Base-by-base conservation (phyloP, 2,329 filamentous ascomycete species). In the Venturia nashicola region DNA sequence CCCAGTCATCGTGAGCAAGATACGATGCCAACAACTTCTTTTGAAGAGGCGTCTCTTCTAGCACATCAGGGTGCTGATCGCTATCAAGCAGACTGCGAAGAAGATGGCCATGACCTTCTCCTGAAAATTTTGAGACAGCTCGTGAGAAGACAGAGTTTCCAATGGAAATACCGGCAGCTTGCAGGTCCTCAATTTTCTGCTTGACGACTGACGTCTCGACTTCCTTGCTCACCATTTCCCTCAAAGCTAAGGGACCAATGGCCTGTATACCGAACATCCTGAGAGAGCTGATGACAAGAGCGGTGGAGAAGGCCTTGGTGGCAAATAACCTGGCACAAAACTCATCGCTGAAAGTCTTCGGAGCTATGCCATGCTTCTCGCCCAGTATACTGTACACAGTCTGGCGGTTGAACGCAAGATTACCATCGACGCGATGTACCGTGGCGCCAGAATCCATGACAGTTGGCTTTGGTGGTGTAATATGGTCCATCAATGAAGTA, bases 291-390 rank as follows among this genome's bases (percentile, higher is more conserved):
- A 95, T 84, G 34, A 90, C 84, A 67, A 87, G 83, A 64, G 92
- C 85, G 11, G 91, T 78, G 0, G 86, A 83, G 27, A 94, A 81
- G 73, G 89, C 88, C 65, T 80, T 86, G 1, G 86, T 88, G 11
- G 91, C 91, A 72, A 96, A 92, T 77, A 91, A 85, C 67, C 86
- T 83, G n/a, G 91, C 88, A 20, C 89, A 87, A 39, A 95, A 81
- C 0, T 78, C 75, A 72, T 94, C 90, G 69, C 83, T 87, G 59
- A 80, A 73, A 46, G 75, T 72, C 44, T 79, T 77, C n/a, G 76
- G 74, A 40, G 75, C 75, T 62, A 76, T 75, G 36, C 78, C 70
- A 63, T 76, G 74, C 5, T 72, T 75, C 43, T 76, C 74, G 18
- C 77, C 77, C 9, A 72, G 65, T 20, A 77, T 67, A 18, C 70